phyloP scores from a whole-genome alignment of 768 basidiomycete genomes.

The Fistulinella prunicolor region DNA sequence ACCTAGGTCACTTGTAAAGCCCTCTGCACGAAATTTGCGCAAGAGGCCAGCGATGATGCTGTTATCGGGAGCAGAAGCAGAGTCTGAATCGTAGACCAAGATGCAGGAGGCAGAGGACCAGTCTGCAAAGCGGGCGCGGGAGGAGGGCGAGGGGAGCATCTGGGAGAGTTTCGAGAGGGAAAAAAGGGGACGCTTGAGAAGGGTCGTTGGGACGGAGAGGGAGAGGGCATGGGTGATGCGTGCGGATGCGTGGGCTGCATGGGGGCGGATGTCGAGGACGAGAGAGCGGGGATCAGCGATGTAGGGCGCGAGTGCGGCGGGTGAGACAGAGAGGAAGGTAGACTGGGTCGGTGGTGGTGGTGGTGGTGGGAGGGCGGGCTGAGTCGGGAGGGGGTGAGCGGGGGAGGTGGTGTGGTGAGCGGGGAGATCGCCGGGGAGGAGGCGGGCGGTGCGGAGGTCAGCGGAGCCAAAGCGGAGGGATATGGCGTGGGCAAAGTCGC shows the following conservation, averaged over 20 bases:
- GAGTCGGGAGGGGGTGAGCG: background rate
- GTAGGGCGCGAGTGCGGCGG: conserved; percentile 30
- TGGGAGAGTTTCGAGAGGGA: conserved; percentile 71
- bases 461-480: conserved; percentile 41
- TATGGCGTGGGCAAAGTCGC: conserved; percentile 56
- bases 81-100: conserved; percentile 85
- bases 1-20: conserved; percentile 57
- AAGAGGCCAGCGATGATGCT: conserved; percentile 72
- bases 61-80: conserved; percentile 52
- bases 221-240: conserved; percentile 73
- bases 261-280: conserved; percentile 86
- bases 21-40: conserved; percentile 67
- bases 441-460: conserved; percentile 38
- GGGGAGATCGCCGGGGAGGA: conserved; percentile 26
- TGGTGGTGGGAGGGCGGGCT: background rate
- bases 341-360: conserved; percentile 7
- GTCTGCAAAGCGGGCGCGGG: conserved; percentile 55
- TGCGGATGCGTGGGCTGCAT: conserved; percentile 64
- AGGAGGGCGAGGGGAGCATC: conserved; percentile 68
- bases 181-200: conserved; percentile 88
- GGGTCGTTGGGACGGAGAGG: conserved; percentile 89
- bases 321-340: conserved; percentile 23
- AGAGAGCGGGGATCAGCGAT: conserved; percentile 45
- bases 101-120: conserved; percentile 64
- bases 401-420: conserved; percentile 15